phyloP scores from a whole-genome alignment of 352 stramenopile genomes.

The Bremia lactucae region DNA sequence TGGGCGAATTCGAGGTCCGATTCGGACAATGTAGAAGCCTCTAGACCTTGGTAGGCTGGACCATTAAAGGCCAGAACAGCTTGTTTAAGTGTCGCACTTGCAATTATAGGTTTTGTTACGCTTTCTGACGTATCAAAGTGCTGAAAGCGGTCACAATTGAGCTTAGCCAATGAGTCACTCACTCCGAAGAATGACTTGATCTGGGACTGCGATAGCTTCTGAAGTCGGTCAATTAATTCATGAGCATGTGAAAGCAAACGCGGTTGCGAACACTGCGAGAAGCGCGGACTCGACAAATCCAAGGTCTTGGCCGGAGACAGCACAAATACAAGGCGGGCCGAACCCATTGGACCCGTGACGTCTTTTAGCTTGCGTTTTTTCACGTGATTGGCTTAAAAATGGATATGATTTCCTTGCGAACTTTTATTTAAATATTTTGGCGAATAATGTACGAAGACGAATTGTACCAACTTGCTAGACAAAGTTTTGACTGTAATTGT shows the following conservation, averaged over 20 bases:
- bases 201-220: constrained; percentile 48
- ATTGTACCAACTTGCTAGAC: constrained; percentile 26
- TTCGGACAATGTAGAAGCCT: constrained; percentile 41
- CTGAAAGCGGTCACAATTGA: constrained; percentile 83
- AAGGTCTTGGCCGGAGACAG: constrained; percentile 87
- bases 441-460: neutral
- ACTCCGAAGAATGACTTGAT: constrained; percentile 77
- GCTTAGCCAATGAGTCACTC: constrained; percentile 71
- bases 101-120: constrained; percentile 4
- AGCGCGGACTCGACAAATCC: constrained; percentile 34
- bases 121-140: constrained; percentile 33
- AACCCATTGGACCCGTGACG: constrained; percentile 1
- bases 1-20: constrained; percentile 69
- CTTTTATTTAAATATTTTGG: too few species aligned
- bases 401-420: neutral
- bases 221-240: constrained; percentile 45
- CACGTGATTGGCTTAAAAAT: neutral
- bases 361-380: neutral
- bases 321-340: constrained; percentile 54
- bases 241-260: constrained; percentile 49
- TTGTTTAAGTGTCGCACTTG: constrained; percentile 54
- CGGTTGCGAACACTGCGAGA: constrained; percentile 30
- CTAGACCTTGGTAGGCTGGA: constrained; percentile 72
- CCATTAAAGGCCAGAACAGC: constrained; percentile 71
- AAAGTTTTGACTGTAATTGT: constrained; percentile 58